Conservation (phyloP, 768 basidiomycete species). For the Lactarius deliciosus region DNA sequence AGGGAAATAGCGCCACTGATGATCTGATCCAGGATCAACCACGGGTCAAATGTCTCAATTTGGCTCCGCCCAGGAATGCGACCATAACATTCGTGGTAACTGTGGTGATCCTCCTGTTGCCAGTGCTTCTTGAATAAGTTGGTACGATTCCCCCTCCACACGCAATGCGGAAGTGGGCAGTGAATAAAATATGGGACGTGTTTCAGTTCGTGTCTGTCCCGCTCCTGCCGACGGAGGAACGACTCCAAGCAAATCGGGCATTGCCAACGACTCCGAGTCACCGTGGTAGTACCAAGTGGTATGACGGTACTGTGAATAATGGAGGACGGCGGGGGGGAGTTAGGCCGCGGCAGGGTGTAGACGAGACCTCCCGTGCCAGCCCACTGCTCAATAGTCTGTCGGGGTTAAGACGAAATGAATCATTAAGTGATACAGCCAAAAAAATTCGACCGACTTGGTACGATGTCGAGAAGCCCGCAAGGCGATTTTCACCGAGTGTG, state of each 20-base stretch:
- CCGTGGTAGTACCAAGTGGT: too few relatives aligned
- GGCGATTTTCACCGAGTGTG: too few relatives aligned
- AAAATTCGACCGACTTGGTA: too few relatives aligned
- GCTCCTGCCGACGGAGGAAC: background rate
- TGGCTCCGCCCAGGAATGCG: background rate
- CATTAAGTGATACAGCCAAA: too few relatives aligned
- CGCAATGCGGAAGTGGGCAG: background rate
- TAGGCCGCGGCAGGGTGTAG: too few relatives aligned
- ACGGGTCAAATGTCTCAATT: conserved; percentile 1
- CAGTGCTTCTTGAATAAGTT: background rate
- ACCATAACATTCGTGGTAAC: background rate
- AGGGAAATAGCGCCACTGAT: background rate
- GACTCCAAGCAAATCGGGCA: background rate
- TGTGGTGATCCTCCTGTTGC: background rate
- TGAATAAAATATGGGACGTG: background rate
- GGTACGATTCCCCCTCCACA: background rate
- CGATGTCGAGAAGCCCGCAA: too few relatives aligned
- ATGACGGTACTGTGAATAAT: too few relatives aligned
- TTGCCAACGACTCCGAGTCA: too few relatives aligned
- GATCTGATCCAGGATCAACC: background rate
- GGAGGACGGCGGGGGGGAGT: too few relatives aligned
- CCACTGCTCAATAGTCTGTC: too few relatives aligned
- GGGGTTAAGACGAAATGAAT: too few relatives aligned
- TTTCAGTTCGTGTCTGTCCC: background rate
- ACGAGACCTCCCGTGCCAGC: too few relatives aligned